Conservation (phyloP, 2,329 filamentous ascomycete genomes). For the Fusarium piperis region DNA sequence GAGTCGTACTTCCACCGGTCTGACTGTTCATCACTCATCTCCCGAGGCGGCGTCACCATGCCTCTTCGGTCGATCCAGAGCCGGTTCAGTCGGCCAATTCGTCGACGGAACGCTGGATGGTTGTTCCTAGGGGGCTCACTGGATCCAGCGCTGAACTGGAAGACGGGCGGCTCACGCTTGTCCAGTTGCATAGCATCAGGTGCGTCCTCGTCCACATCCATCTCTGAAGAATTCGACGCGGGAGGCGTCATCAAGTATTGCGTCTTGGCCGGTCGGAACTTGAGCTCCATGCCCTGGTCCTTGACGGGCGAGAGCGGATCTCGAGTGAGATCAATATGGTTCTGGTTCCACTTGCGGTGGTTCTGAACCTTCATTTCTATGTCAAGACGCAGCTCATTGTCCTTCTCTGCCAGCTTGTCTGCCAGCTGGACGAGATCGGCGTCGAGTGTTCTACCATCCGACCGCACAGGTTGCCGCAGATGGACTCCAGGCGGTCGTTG, state of each 20-base stretch:
- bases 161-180: conserved; percentile 49
- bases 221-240: conserved; percentile 64
- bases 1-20: conserved; percentile 90
- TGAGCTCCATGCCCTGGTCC: conserved; percentile 68
- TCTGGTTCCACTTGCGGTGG: conserved; percentile 91
- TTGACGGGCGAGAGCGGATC: conserved; percentile 83
- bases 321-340: conserved; percentile 87
- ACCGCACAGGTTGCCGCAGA: conserved; percentile 74
- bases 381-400: conserved; percentile 81
- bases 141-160: conserved; percentile 58
- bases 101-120: conserved; percentile 79
- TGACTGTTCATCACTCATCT: conserved; percentile 55
- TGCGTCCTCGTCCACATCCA: conserved; percentile 64
- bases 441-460: conserved; percentile 77
- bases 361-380: conserved; percentile 89
- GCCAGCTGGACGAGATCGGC: conserved; percentile 81
- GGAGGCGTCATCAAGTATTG: conserved; percentile 76
- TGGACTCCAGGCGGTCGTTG: conserved; percentile 71
- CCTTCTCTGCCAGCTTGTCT: conserved; percentile 82
- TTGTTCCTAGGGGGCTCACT: conserved; percentile 52
- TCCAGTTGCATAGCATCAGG: conserved; percentile 55
- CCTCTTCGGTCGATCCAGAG: conserved; percentile 89
- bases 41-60: conserved; percentile 61
- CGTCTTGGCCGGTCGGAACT: conserved; percentile 77
- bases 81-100: conserved; percentile 84